These are phyloP conservation scores for apple (Malus domestica) DNA, from an alignment of 306 rosid species.

Conservation along the genomic window DNA sequence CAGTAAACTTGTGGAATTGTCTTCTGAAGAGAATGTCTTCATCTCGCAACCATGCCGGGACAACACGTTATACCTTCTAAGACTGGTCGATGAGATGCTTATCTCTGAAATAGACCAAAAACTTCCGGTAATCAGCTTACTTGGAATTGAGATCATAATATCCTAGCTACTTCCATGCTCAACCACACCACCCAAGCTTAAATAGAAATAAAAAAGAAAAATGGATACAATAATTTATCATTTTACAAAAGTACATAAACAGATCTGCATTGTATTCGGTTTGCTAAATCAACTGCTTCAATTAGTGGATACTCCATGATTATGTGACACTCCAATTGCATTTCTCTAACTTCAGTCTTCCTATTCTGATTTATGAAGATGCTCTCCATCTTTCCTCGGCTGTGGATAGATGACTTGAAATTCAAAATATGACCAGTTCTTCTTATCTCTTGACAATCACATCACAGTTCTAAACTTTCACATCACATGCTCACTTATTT, in stretches of 20 bases:
- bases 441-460: background rate
- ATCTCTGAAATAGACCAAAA: conserved; percentile 67
- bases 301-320: background rate
- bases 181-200: background rate
- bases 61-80: conserved; percentile 76
- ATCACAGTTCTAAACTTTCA: background rate
- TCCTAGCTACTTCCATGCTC: background rate
- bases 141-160: conserved; percentile 8
- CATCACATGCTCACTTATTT: background rate
- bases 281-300: background rate
- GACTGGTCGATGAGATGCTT: conserved; percentile 83
- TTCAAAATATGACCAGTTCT: background rate
- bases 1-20: conserved; percentile 58
- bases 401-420: background rate
- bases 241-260: background rate
- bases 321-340: background rate
- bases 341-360: background rate
- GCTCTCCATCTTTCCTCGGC: background rate
- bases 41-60: conserved; percentile 89
- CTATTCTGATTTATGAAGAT: background rate
- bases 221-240: background rate
- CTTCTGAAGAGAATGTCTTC: conserved; percentile 70
- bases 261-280: background rate
- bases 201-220: background rate
- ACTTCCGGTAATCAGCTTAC: conserved; percentile 63